These are phyloP conservation scores for Albugo candida DNA, from an alignment of 352 stramenopile species.

Conservation along the genomic window DNA sequence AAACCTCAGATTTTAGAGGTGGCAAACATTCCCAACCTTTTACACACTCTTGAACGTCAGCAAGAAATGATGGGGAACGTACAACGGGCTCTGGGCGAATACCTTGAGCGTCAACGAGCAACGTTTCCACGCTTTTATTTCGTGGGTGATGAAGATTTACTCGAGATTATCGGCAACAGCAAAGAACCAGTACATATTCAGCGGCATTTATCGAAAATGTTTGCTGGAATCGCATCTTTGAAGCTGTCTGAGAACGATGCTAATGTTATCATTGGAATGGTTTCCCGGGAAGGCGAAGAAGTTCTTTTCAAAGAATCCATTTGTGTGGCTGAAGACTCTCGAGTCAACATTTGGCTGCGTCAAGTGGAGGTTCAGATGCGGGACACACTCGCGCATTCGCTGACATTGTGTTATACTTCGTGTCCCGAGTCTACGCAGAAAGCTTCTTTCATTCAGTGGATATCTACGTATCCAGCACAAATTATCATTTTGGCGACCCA, in stretches of 20 bases:
- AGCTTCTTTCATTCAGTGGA: slow-evolving; percentile 71
- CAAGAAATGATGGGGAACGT: slow-evolving; percentile 98
- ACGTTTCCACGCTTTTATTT: slow-evolving; percentile 99
- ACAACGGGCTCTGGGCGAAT: slow-evolving; percentile 98
- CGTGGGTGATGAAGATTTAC: slow-evolving; percentile 98
- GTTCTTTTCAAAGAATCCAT: slow-evolving; percentile 89
- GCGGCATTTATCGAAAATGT: slow-evolving; percentile 97
- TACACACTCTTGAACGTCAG: slow-evolving; percentile 85
- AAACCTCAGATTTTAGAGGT: slow-evolving; percentile 95
- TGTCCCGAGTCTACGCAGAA: no score
- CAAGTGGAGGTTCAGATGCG: slow-evolving; percentile 96
- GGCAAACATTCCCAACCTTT: slow-evolving; percentile 76
- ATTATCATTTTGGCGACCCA: slow-evolving; percentile 97
- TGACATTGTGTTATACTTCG: slow-evolving; percentile 71
- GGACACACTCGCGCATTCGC: slow-evolving; percentile 86
- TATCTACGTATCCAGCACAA: slow-evolving; percentile 95
- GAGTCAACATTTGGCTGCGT: slow-evolving; percentile 91
- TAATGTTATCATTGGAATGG: slow-evolving; percentile 82
- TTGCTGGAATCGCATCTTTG: slow-evolving; percentile 91
- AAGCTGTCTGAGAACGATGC: slow-evolving; percentile 54
- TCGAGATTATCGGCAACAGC: slow-evolving; percentile 99
- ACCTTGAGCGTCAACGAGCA: slow-evolving; percentile 95
- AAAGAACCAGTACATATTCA: slow-evolving; percentile 96
- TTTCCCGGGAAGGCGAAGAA: slow-evolving; percentile 97
- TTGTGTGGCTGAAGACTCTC: slow-evolving; percentile 74